Percentiles rank a stretch among this genome's conserved stretches.
Evolutionary conservation across 2,329 filamentous ascomycete genomes (phyloP).

Genomic region (Cladosporium cucumerinum): DNA sequence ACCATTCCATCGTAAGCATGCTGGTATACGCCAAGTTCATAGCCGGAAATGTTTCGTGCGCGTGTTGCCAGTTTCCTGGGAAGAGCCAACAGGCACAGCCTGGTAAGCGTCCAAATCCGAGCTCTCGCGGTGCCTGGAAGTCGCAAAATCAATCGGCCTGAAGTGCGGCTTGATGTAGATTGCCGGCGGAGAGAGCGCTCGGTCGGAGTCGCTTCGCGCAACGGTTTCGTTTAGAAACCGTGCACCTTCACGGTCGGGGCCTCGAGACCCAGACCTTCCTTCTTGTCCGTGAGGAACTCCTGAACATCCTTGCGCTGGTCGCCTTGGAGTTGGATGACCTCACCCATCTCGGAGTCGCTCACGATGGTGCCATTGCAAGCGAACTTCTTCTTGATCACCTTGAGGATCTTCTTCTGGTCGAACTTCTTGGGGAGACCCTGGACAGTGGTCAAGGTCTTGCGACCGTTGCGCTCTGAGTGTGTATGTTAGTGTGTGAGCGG

Average conservation of each 20-base stretch:
- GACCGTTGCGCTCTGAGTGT: constrained; percentile 93
- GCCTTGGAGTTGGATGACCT: constrained; percentile 99
- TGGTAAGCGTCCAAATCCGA: constrained; percentile 9
- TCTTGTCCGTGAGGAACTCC: constrained; percentile 95
- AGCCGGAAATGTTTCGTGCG: constrained; percentile 15
- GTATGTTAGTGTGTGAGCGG: not conserved
- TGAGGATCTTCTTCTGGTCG: constrained; percentile 99
- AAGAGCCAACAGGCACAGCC: constrained; percentile 11
- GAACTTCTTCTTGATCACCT: constrained; percentile 99
- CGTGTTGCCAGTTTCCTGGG: not conserved
- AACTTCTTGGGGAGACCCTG: constrained; percentile 99
- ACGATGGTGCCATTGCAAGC: constrained; percentile 99
- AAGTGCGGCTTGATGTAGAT: constrained; percentile 9
- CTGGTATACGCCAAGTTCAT: constrained; percentile 14
- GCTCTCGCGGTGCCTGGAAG: constrained; percentile 1
- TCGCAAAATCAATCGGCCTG: constrained; percentile 16
- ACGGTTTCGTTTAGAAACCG: constrained; percentile 30
- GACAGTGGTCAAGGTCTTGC: constrained; percentile 99
- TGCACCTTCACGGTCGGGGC: constrained; percentile 92
- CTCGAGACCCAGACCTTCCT: constrained; percentile 89
- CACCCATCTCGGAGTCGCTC: constrained; percentile 91
- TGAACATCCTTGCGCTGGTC: constrained; percentile 99
- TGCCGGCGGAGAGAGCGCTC: constrained; percentile 12
- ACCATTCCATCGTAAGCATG: constrained; percentile 16
- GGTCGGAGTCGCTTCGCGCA: constrained; percentile 2